A percentile compares a stretch with the other conserved stretches of the same genome.
These are phyloP conservation scores for Podochytrium sp. DNA, from an alignment of 192 early-diverging fungal genomes.

Conservation along the genomic window DNA sequence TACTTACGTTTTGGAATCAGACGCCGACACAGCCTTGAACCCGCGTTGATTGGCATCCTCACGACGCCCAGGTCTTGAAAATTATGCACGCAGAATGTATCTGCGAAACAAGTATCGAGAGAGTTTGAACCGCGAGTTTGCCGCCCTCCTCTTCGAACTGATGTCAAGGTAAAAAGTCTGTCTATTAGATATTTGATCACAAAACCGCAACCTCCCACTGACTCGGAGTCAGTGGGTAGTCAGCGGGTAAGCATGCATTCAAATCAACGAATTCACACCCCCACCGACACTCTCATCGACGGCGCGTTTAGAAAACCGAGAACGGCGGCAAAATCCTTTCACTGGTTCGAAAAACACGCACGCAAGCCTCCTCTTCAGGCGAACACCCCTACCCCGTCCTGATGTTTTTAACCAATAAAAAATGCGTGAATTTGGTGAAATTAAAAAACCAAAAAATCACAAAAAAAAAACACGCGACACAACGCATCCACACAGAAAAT, in stretches of 20 bases:
- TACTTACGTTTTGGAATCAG: not conserved
- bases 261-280: not conserved
- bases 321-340: constrained; percentile 11
- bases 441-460: constrained; percentile 13
- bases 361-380: not conserved
- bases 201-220: not conserved
- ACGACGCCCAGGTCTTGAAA: not conserved
- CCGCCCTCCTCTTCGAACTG: not conserved
- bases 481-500: no score
- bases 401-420: not conserved
- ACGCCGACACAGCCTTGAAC: not conserved
- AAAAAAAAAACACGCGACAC: no score
- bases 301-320: not conserved
- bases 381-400: not conserved
- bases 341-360: constrained; percentile 15
- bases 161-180: not conserved
- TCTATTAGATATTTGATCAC: not conserved
- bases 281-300: constrained; percentile 3
- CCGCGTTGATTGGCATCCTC: constrained; percentile 18
- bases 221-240: not conserved
- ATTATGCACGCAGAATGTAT: not conserved
- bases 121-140: not conserved
- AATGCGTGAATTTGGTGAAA: not conserved
- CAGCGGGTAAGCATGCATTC: no score
- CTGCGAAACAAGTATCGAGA: constrained; percentile 10